Percentiles rank a stretch among this genome's conserved stretches.
Conservation (phyloP, 2,329 filamentous ascomycete genomes). For the Gaeumannomyces sp. region DNA sequence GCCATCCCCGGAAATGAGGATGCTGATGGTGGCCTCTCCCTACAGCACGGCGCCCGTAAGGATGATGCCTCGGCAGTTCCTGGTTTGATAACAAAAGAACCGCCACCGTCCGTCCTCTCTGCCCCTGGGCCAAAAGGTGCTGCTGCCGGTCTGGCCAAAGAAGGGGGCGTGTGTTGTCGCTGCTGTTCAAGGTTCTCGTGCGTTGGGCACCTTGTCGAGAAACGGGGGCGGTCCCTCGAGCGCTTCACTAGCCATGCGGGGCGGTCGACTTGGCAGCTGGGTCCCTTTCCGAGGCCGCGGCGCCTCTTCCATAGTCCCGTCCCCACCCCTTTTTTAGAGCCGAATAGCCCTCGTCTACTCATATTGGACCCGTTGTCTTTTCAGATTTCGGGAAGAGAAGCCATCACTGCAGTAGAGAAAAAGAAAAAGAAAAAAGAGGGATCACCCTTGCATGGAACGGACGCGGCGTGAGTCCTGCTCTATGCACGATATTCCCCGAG, state of each 20-base stretch:
- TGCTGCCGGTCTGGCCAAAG: neutral
- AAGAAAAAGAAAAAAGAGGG: neutral
- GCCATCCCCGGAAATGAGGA: neutral
- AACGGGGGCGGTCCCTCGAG: no score
- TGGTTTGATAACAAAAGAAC: neutral
- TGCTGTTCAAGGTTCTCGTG: neutral
- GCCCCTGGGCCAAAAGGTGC: no score
- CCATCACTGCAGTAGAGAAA: neutral
- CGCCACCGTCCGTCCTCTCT: no score
- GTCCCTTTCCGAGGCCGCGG: neutral
- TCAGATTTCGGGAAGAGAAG: neutral
- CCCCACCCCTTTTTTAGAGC: neutral
- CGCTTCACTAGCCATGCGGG: neutral
- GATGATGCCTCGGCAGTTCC: neutral
- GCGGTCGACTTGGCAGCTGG: neutral
- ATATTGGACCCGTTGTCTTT: neutral
- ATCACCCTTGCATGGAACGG: neutral
- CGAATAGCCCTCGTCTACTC: no score
- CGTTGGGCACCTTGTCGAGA: no score
- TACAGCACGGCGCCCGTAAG: neutral
- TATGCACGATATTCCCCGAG: neutral
- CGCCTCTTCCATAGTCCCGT: neutral
- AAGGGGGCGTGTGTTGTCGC: neutral
- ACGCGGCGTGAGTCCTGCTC: neutral
- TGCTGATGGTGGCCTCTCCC: neutral